Evolutionary conservation across 768 basidiomycete genomes (phyloP).

Genomic region (Leucocoprinus leucothites): DNA sequence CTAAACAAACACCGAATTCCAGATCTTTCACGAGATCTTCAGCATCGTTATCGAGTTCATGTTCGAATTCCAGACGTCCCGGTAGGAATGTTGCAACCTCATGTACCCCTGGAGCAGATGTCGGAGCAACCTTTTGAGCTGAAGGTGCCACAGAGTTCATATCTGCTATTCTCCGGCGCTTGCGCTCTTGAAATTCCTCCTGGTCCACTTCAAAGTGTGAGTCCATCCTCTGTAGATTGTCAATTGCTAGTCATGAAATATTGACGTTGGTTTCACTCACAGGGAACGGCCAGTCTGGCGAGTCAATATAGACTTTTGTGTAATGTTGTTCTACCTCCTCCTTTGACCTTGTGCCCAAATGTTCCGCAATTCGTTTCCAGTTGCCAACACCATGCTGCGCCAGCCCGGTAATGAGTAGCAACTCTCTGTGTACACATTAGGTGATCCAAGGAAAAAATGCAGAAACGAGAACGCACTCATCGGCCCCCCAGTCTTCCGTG

Average conservation of each 20-base stretch:
- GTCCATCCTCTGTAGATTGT: constrained; percentile 45
- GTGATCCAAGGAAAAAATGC: background rate
- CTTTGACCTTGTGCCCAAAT: constrained; percentile 90
- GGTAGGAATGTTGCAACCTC: constrained; percentile 93
- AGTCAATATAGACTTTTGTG: constrained; percentile 73
- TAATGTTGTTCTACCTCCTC: constrained; percentile 95
- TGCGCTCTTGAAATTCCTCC: constrained; percentile 83
- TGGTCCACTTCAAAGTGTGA: constrained; percentile 67
- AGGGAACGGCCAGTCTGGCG: constrained; percentile 76
- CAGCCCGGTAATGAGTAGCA: constrained; percentile 86
- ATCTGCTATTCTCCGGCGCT: constrained; percentile 82
- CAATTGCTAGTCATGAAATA: constrained; percentile 6
- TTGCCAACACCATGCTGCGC: constrained; percentile 88
- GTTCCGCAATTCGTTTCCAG: constrained; percentile 95
- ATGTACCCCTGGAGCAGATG: constrained; percentile 88
- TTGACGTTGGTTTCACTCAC: constrained; percentile 39
- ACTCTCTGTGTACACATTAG: constrained; percentile 53
- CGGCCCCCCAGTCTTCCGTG: constrained; percentile 93
- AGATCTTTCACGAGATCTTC: constrained; percentile 94
- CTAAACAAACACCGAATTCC: constrained; percentile 87
- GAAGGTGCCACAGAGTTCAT: constrained; percentile 60
- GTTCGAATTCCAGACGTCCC: constrained; percentile 97
- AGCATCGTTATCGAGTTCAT: constrained; percentile 95
- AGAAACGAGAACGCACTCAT: constrained; percentile 63
- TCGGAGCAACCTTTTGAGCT: constrained; percentile 72